Evolutionary conservation across 192 early-diverging fungal genomes (phyloP), one percentile per base, ranked within the genome.

Genomic region (Coemansia sp.): DNA sequence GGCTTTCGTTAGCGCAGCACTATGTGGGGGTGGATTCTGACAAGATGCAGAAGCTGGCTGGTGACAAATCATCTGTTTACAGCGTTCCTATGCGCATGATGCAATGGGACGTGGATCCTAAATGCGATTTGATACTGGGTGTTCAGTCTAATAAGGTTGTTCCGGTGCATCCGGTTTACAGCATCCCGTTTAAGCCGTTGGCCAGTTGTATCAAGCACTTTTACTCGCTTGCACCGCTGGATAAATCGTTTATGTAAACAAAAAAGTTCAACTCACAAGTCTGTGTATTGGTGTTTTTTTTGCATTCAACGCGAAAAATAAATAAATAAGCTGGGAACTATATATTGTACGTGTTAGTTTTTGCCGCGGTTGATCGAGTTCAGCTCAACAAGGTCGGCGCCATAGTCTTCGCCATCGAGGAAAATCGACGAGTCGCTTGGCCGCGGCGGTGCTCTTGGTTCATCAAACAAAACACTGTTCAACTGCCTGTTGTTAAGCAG

Each of bases 1-100:
- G 97, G 0, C 77, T 99, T 28, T 95, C 96, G 5, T 70, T 89
- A 20, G 83, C 92, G 6, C 97, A 98, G 68, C 89, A 98, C 71
- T 81, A 89, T 20, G 85, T 91, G 8, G 80, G 75, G 15, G 80
- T 81, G 2, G 74, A 81, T 8, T 68, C 74, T 34, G 48, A 53
- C 8, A 54, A 63, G 38, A 18, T 8, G 9, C 43, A 55, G 38
- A 43, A 48, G 14, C 3, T 48, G 45, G 45, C 69, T n/a, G 28
- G 12, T 4, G 71, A 81, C 17, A 76, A 32, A 5, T 55, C 67
- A 11, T 76, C 79, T 6, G 71, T 76, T 1, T 81, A 70, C 43
- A 73, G 74, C 51, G 74, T 76, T 2, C 79, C 79, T 0, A 71
- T 72, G 18, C 74, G 79, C 0, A 81, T 81, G 74, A 81, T 81